Conservation (phyloP, 2,329 filamentous ascomycete species). For the Chalaropsis ovoidea region DNA sequence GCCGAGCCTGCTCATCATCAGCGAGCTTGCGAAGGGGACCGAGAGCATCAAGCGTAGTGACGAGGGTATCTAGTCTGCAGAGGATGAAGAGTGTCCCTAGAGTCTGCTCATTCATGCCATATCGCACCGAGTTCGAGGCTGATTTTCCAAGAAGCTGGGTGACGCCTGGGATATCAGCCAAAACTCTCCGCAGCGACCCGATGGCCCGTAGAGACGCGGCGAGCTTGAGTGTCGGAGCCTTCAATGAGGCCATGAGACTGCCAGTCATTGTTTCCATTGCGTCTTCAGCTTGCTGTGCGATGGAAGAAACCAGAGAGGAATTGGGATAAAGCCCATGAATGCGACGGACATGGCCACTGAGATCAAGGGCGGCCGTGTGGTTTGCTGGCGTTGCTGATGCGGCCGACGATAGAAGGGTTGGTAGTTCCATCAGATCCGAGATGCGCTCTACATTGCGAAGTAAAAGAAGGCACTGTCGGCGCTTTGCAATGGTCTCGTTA, state of each 20-base stretch:
- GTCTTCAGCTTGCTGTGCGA: constrained; percentile 67
- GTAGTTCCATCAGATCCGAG: constrained; percentile 83
- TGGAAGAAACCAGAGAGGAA: constrained; percentile 62
- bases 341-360: constrained; percentile 86
- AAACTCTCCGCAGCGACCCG: constrained; percentile 77
- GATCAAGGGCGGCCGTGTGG: constrained; percentile 80
- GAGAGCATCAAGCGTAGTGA: constrained; percentile 69
- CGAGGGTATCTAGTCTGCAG: constrained; percentile 70
- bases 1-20: constrained; percentile 62
- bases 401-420: constrained; percentile 71
- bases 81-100: constrained; percentile 79
- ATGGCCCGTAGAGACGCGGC: constrained; percentile 84
- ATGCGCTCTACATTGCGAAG: constrained; percentile 80
- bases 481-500: constrained; percentile 58
- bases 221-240: constrained; percentile 70
- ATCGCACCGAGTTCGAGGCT: constrained; percentile 8
- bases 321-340: constrained; percentile 72
- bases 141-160: constrained; percentile 15
- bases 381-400: constrained; percentile 57
- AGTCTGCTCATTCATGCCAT: constrained; percentile 45
- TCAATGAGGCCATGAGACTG: constrained; percentile 68
- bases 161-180: constrained; percentile 50
- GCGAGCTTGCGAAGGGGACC: constrained; percentile 79
- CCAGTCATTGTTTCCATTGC: constrained; percentile 83
- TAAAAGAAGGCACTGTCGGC: constrained; percentile 71